Evolutionary conservation across 768 basidiomycete genomes (phyloP).

Genomic region (Leccinum subgranulosum): DNA sequence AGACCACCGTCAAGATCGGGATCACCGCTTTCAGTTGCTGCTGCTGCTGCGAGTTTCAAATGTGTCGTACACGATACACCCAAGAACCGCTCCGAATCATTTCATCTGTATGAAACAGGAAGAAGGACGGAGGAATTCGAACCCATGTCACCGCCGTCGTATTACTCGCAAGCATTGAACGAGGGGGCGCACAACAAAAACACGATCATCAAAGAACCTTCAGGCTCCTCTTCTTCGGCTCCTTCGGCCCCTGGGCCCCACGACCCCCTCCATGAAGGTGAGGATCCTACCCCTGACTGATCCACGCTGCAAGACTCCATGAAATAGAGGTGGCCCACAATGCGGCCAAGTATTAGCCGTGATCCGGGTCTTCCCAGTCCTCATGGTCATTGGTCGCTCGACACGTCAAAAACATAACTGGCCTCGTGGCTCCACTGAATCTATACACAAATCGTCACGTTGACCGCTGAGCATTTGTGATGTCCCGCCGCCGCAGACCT

Average conservation of each 20-base stretch:
- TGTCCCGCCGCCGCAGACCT: constrained; percentile 9
- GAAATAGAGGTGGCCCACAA: background rate
- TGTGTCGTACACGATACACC: background rate
- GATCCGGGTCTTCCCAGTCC: constrained; percentile 4
- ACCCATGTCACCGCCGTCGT: constrained; percentile 7
- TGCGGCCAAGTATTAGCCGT: background rate
- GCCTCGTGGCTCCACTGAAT: constrained; percentile 2
- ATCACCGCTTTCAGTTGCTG: background rate
- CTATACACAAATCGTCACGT: constrained; percentile 3
- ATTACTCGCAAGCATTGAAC: constrained; percentile 2
- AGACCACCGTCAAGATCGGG: constrained; percentile 1
- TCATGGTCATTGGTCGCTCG: background rate
- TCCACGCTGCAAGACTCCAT: background rate
- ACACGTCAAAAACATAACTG: constrained; percentile 1
- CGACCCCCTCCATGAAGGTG: constrained; percentile 3
- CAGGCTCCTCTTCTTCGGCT: background rate
- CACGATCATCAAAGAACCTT: constrained; percentile 2
- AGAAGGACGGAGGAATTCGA: constrained; percentile 13
- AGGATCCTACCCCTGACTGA: constrained; percentile 2
- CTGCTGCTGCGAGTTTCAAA: constrained; percentile 9
- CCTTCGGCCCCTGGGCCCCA: background rate
- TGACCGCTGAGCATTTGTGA: background rate
- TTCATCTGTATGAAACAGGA: constrained; percentile 26
- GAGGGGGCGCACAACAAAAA: constrained; percentile 5
- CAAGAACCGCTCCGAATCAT: constrained; percentile 1